Evolutionary conservation across 2,329 filamentous ascomycete species (phyloP).

Genomic region (Ascosphaera apis): DNA sequence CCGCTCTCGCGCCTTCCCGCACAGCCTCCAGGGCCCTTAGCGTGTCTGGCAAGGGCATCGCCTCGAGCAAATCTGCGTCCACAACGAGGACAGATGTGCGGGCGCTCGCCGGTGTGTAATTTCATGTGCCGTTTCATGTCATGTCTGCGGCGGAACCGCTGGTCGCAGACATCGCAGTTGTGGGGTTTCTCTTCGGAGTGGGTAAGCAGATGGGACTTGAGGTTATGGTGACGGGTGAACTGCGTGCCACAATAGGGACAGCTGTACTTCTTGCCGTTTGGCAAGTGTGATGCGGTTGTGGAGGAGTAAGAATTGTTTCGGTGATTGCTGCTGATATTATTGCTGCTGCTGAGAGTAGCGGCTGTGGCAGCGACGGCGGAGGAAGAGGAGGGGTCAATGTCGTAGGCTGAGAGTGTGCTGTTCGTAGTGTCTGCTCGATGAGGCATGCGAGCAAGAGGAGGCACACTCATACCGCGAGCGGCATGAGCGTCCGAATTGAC

Average conservation of each 20-base stretch:
- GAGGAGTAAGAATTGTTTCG: conserved; percentile 29
- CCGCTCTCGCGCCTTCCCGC: conserved; percentile 74
- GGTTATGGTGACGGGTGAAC: conserved; percentile 90
- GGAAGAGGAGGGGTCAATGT: background rate
- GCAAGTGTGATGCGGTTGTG: conserved; percentile 40
- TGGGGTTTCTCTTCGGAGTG: conserved; percentile 98
- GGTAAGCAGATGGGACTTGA: conserved; percentile 90
- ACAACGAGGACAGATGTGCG: conserved; percentile 85
- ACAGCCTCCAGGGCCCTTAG: conserved; percentile 86
- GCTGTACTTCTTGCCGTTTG: conserved; percentile 73
- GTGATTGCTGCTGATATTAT: no score
- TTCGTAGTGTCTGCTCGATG: background rate
- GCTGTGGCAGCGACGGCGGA: no score
- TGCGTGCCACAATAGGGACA: conserved; percentile 93
- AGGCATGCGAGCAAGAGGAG: conserved; percentile 8
- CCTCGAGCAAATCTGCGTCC: conserved; percentile 86
- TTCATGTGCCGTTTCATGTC: conserved; percentile 93
- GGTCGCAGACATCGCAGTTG: conserved; percentile 76
- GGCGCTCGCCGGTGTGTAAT: conserved; percentile 85
- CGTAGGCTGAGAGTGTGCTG: background rate
- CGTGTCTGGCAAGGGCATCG: conserved; percentile 82
- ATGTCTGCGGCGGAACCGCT: conserved; percentile 77
- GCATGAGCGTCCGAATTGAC: no score
- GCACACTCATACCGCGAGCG: conserved; percentile 35
- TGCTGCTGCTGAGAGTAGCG: no score